These are phyloP conservation scores for Biscogniauxia marginata DNA, from an alignment of 2,329 filamentous ascomycete species.

Conservation along the genomic window DNA sequence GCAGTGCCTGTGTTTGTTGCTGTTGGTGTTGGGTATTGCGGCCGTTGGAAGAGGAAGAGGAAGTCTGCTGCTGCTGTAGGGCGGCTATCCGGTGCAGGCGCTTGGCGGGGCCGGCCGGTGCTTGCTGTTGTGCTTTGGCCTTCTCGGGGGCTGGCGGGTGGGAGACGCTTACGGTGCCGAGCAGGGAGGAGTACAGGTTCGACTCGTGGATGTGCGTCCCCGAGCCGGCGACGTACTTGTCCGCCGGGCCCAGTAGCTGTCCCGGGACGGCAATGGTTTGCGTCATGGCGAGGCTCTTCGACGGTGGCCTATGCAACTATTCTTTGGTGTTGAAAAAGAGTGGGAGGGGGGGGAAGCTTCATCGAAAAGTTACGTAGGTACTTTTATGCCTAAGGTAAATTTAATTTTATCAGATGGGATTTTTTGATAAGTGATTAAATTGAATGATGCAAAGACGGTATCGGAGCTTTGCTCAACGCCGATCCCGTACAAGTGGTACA, in stretches of 20 bases:
- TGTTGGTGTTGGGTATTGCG: conserved; percentile 31
- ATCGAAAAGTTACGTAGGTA: background rate
- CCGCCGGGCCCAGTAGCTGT: conserved; percentile 68
- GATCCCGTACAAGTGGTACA: background rate
- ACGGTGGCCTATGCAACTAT: background rate
- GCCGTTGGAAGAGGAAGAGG: conserved; percentile 9
- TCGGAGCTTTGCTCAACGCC: background rate
- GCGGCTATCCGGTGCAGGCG: conserved; percentile 55
- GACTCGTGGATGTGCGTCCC: conserved; percentile 81
- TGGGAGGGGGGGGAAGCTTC: background rate
- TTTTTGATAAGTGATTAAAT: too few species aligned
- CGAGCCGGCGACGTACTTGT: conserved; percentile 69
- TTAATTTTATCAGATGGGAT: background rate
- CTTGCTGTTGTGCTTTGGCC: conserved; percentile 7
- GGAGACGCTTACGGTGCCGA: conserved; percentile 65
- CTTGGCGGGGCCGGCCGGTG: conserved; percentile 41
- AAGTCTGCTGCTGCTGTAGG: background rate
- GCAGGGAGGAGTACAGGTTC: conserved; percentile 77
- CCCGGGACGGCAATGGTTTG: conserved; percentile 71
- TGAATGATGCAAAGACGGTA: background rate
- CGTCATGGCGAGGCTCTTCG: conserved; percentile 18
- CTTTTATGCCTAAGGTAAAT: background rate
- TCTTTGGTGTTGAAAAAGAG: background rate
- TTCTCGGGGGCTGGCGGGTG: conserved; percentile 31
- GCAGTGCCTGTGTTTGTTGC: conserved; percentile 38